Evolutionary conservation across 768 basidiomycete genomes (phyloP), one percentile per base, ranked within the genome.

Genomic region (Tricholomella constricta): DNA sequence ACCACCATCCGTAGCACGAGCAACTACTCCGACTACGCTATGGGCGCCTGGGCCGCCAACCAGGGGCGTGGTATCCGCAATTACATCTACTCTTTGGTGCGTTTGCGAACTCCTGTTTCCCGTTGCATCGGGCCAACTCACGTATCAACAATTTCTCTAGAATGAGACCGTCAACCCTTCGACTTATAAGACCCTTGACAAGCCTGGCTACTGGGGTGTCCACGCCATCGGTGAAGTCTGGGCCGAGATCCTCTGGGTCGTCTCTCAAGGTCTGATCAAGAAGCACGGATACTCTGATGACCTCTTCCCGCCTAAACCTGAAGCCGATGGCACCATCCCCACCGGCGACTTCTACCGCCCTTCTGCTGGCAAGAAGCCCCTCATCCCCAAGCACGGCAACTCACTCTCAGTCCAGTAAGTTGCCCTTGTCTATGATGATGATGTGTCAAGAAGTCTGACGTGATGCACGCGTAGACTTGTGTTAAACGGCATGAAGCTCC

Each of bases 31-130:
- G 89, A 94, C 67, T 94, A 84, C 62, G 73, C 88, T 1, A 97
- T 98, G 95, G 96, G 96, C 43, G 80, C 90, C 7, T 99, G 96
- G 96, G 95, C 95, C 44, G 85, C 92, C 11, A 95, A 95, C 72
- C 72, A 76, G 27, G 74, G 57, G 1, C 66, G 54, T 0, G 96
- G 94, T 36, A 97, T 98, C 65, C 78, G 96, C 47, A 94, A 94
- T 76, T 98, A 84, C 72, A 69, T 78, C 9, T 98, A 98, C 78
- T 93, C 92, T 34, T 62, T 84, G 56, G 81, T 82, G 57, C 15
- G 77, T 70, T 32, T 26, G n/a, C n/a, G n/a, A n/a, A n/a, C n/a
- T n/a, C n/a, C n/a, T n/a, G n/a, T n/a, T n/a, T n/a, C n/a, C n/a
- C n/a, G n/a, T n/a, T n/a, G n/a, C n/a, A n/a, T n/a, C n/a, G n/a